phyloP scores from a whole-genome alignment of 164 flowering plant species.

The Annona cherimola region DNA sequence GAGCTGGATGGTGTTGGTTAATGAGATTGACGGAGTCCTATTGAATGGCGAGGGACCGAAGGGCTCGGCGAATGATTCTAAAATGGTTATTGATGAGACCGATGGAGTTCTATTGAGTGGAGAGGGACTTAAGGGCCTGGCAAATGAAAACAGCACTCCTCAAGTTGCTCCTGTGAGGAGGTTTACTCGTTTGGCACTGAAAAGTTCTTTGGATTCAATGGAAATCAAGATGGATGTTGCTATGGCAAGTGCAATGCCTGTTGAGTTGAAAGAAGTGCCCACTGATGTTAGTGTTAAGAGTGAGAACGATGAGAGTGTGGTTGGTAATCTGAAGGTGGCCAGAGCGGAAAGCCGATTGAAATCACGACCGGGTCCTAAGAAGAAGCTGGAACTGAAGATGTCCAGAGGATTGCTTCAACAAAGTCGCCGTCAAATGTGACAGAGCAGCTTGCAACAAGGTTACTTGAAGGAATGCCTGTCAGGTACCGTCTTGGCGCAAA shows the following conservation, averaged over 20 bases:
- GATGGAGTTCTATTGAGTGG: neutral
- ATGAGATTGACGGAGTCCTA: neutral
- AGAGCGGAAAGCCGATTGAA: constrained; percentile 9
- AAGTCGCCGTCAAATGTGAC: constrained; percentile 43
- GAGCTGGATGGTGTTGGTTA: no score
- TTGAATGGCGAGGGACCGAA: neutral
- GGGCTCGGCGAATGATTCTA: neutral
- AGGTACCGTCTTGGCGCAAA: constrained; percentile 20
- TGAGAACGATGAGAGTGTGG: neutral
- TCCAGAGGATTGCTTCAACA: constrained; percentile 28
- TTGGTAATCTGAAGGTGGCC: neutral
- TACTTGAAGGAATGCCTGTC: constrained; percentile 62
- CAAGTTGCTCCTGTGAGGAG: neutral
- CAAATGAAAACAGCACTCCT: neutral
- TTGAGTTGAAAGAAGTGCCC: neutral
- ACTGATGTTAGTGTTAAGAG: neutral
- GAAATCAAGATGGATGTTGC: neutral
- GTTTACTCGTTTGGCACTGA: constrained; percentile 13
- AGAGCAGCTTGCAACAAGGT: constrained; percentile 58
- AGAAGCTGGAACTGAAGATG: constrained; percentile 29
- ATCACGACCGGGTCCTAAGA: neutral
- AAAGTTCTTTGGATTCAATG: neutral
- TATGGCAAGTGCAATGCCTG: neutral
- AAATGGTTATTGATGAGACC: neutral
- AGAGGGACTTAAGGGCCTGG: neutral